These are phyloP conservation scores for Guadua angustifolia DNA, from an alignment of 176 grass and related monocot species.

Conservation along the genomic window DNA sequence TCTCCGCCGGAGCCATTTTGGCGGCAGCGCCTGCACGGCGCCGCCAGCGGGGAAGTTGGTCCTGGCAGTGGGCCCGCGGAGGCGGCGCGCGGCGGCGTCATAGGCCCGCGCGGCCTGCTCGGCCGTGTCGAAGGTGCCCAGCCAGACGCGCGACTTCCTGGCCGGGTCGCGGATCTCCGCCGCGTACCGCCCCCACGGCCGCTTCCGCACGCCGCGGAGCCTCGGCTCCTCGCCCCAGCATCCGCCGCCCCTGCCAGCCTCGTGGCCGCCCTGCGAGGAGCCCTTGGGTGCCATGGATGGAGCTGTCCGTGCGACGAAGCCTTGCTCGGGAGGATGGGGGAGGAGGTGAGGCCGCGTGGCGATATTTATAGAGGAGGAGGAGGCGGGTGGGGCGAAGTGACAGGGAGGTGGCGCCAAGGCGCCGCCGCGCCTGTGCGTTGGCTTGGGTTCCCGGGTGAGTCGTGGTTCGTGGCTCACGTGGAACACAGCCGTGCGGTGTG, in stretches of 20 bases:
- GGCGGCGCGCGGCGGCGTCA: constrained; percentile 68
- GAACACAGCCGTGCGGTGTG: too few species aligned
- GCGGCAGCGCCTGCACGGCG: background rate
- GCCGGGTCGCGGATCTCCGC: constrained; percentile 77
- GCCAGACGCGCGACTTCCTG: constrained; percentile 69
- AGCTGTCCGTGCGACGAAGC: background rate
- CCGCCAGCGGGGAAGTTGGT: constrained; percentile 59
- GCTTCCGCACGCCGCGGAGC: constrained; percentile 76
- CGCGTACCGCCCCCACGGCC: constrained; percentile 75
- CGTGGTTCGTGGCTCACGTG: too few species aligned
- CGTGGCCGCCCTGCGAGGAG: background rate
- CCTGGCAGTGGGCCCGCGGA: constrained; percentile 67
- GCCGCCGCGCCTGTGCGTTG: background rate
- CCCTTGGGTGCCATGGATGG: too few species aligned
- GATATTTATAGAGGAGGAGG: too few species aligned
- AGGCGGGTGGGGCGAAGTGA: too few species aligned
- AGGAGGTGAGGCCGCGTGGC: too few species aligned
- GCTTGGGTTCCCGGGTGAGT: too few species aligned
- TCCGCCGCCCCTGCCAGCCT: too few species aligned
- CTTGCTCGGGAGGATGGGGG: too few species aligned
- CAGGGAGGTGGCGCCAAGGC: background rate
- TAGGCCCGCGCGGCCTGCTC: background rate
- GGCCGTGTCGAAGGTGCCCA: too few species aligned
- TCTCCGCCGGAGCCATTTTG: constrained; percentile 7
- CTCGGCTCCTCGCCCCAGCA: constrained; percentile 43